Conservation (phyloP, 306 rosid genomes). For the Boehmeria nivea region DNA sequence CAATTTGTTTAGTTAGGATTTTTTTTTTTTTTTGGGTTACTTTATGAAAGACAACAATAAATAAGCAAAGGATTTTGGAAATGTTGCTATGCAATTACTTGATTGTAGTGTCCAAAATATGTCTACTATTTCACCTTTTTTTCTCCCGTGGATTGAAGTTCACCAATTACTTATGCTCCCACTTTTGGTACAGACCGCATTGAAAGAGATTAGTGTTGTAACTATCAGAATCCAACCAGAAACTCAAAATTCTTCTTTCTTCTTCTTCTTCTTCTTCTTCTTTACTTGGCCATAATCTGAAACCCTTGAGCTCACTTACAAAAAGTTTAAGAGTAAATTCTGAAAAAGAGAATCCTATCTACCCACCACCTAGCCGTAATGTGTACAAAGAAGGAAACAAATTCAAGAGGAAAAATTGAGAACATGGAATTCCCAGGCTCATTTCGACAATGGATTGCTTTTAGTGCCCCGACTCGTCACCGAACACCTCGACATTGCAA, state of each 20-base stretch:
- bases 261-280: neutral
- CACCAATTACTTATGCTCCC: no score
- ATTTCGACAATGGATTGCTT: conserved; percentile 9
- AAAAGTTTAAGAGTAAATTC: conserved; percentile 1
- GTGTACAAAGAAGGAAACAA: neutral
- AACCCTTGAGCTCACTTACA: neutral
- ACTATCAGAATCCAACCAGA: no score
- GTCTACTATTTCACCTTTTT: no score
- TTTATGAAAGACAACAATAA: no score
- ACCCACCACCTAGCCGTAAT: conserved; percentile 1
- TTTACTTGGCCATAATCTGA: neutral
- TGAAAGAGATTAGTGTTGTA: no score
- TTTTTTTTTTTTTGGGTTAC: no score
- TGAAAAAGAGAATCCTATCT: conserved; percentile 5
- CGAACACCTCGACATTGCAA: conserved; percentile 84
- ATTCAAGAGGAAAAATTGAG: neutral
- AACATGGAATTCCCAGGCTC: neutral
- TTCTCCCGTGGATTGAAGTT: no score
- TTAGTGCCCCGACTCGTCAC: conserved; percentile 43
- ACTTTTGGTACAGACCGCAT: no score
- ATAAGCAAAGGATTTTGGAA: no score
- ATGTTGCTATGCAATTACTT: no score
- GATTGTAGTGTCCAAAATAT: no score
- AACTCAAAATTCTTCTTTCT: neutral
- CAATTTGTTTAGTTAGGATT: no score